Evolutionary conservation across 2,329 filamentous ascomycete species (phyloP).

Genomic region (Colletotrichum eleusines): DNA sequence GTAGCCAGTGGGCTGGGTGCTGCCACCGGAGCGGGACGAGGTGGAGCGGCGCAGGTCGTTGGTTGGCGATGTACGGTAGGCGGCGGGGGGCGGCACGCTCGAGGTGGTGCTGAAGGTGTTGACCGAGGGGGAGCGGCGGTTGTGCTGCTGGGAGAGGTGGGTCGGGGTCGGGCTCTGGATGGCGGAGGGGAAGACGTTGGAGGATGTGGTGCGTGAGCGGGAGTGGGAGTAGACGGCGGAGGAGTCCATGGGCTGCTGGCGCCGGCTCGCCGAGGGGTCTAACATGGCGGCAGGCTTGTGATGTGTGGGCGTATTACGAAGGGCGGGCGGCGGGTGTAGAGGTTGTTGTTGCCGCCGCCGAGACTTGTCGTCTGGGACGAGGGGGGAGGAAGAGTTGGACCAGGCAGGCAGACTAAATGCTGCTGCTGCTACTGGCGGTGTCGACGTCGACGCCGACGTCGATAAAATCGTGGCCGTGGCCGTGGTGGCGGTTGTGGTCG

Average conservation of each 20-base stretch:
- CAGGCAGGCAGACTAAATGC: constrained; percentile 13
- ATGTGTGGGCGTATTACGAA: background rate
- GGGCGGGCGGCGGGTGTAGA: background rate
- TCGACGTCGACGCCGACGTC: background rate
- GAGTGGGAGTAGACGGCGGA: constrained; percentile 63
- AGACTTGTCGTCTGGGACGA: background rate
- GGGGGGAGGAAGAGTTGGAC: background rate
- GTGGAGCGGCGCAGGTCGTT: constrained; percentile 79
- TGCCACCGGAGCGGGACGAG: constrained; percentile 78
- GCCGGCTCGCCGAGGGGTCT: constrained; percentile 45
- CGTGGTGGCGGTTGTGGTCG: background rate
- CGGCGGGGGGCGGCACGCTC: constrained; percentile 72
- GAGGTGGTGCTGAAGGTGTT: constrained; percentile 78
- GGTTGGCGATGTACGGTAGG: constrained; percentile 67
- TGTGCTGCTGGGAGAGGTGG: constrained; percentile 55
- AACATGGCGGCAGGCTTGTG: constrained; percentile 28
- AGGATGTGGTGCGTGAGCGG: constrained; percentile 68
- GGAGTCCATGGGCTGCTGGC: constrained; percentile 42
- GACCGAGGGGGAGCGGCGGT: constrained; percentile 72
- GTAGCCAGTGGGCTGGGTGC: constrained; percentile 76
- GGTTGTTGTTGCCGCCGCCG: background rate
- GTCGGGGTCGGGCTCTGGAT: constrained; percentile 48
- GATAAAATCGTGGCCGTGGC: background rate
- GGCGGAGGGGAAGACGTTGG: constrained; percentile 61
- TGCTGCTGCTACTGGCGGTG: background rate